Conservation (phyloP, 177 flowering plant species). For the Tripterygium wilfordii region DNA sequence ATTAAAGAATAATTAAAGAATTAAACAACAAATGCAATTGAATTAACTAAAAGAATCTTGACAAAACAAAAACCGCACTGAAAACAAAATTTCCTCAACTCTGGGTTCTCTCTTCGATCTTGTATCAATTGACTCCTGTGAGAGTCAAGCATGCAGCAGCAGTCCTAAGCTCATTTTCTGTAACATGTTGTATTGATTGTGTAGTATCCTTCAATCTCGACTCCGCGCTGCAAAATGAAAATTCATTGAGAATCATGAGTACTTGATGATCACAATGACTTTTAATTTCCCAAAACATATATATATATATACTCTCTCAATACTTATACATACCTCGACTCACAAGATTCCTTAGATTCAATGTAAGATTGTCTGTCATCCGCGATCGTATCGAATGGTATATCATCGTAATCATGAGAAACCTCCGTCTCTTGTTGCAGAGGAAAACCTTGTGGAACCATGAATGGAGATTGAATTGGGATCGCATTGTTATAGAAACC, state of each 20-base stretch:
- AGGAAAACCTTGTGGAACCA: conserved; percentile 15
- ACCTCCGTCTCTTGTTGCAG: conserved; percentile 27
- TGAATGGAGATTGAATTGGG: conserved; percentile 30
- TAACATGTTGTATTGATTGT: conserved; percentile 39
- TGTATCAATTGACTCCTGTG: conserved; percentile 47
- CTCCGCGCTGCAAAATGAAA: conserved; percentile 63
- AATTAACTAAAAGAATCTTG: too few relatives aligned
- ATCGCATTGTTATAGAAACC: conserved; percentile 10
- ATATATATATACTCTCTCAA: not conserved
- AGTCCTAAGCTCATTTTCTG: conserved; percentile 57
- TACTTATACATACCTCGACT: conserved; percentile 53
- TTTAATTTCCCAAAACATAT: too few relatives aligned
- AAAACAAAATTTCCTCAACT: too few relatives aligned
- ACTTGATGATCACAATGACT: too few relatives aligned
- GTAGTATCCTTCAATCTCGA: conserved; percentile 47
- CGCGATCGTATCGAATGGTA: conserved; percentile 38
- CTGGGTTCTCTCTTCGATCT: not conserved
- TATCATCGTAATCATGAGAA: conserved; percentile 47
- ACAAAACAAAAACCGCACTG: too few relatives aligned
- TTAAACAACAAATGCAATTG: too few relatives aligned
- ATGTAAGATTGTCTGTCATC: conserved; percentile 69
- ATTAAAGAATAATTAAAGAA: too few relatives aligned
- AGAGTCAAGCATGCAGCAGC: conserved; percentile 75
- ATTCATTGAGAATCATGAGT: too few relatives aligned
- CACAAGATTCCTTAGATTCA: conserved; percentile 53